Base-by-base conservation (phyloP, 257 asterid species). In the Echium plantagineum region DNA sequence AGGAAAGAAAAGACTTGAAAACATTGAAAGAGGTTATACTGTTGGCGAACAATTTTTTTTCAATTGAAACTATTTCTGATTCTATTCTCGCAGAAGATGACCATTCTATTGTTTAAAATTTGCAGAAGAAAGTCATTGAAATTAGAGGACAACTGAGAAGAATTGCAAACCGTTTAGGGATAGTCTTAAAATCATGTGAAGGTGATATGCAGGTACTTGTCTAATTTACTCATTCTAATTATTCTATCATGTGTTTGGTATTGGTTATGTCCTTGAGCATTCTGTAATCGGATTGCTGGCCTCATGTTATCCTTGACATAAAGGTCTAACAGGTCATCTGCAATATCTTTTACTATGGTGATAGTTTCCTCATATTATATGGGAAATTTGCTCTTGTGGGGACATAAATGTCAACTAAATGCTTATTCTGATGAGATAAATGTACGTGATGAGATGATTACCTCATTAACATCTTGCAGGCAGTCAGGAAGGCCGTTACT, bases 71-170 rank as follows among this genome's bases (percentile, higher is more conserved):
- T 7, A 19, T 5, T 9, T 5, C 0, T 57, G 24, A 15, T 32
- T 57, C 49, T 42, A 42, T 42, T 42, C 5, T 42, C 16, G 4
- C 49, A 42, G 49, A 42, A 42, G 49, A 13, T 10, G 16, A 42
- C 49, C 49, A 1, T 42, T 10, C 7, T 65, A 65, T 74, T 63
- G 42, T 75, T 72, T 60, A 13, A 0, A 42, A 49, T 47, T 66
- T 73, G 73, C 77, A 93, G 97, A 89, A 73, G 80, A 91, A 88
- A 60, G 95, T 82, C 48, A 74, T 77, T 58, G 95, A 84, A 71
- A 75, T 93, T 71, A 81, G 94, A 49, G 86, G 77, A 63, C 98
- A 91, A 67, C 75, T 91, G 75, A 81, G 82, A 79, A 84, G 85
- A 71, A 80, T 83, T 68, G 85, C 82, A 9, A 96, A 72, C 66